Conservation (phyloP, 2,329 filamentous ascomycete species). For the Thermothelomyces thermophilus region DNA sequence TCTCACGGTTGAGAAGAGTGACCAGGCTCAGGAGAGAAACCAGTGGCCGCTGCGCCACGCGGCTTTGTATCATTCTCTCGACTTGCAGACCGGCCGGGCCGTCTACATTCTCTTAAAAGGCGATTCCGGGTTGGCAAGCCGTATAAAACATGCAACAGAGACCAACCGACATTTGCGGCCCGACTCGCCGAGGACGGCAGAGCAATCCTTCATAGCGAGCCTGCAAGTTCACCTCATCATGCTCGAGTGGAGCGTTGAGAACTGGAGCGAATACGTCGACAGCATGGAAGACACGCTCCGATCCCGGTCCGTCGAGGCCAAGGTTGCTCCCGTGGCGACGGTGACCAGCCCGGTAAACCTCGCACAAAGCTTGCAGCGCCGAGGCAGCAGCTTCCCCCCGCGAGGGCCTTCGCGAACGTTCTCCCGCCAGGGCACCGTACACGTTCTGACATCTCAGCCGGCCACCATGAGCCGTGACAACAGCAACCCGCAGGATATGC, state of each 20-base stretch:
- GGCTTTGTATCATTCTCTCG: not conserved
- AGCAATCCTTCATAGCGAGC: not conserved
- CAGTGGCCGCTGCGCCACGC: slow-evolving; percentile 2
- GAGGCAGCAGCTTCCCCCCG: no score
- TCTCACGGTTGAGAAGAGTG: not conserved
- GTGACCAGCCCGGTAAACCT: not conserved
- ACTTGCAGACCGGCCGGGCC: not conserved
- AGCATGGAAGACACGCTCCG: not conserved
- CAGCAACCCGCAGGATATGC: no score
- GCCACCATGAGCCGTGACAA: no score
- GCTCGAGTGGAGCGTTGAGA: not conserved
- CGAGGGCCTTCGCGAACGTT: no score
- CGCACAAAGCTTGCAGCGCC: no score
- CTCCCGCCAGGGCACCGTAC: no score
- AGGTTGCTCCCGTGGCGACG: not conserved
- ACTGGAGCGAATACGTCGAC: not conserved
- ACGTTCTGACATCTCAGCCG: no score
- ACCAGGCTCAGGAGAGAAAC: not conserved
- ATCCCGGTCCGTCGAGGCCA: not conserved
- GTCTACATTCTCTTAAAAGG: not conserved
- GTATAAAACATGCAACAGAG: not conserved
- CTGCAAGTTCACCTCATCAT: not conserved
- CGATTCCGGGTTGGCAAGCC: not conserved
- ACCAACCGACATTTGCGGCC: not conserved
- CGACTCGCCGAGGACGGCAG: not conserved